A percentile compares a stretch with the other conserved stretches of the same genome.
Conservation (phyloP, 768 basidiomycete genomes). For the Lentinula edodes region DNA sequence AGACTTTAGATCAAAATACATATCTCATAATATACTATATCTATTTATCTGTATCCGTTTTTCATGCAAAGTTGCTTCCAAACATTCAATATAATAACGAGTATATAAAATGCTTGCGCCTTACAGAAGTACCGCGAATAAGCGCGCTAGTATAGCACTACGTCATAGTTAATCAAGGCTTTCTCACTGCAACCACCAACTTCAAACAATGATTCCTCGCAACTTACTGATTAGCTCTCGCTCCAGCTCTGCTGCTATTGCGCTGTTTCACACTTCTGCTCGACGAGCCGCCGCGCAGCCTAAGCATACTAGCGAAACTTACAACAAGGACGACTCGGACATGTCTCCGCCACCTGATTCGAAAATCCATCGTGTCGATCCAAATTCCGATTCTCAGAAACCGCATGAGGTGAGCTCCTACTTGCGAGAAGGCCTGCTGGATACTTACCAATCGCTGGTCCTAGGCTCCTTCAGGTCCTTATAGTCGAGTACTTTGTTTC, state of each 20-base stretch:
- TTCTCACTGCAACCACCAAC: neutral
- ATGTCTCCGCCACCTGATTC: neutral
- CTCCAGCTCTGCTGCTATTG: neutral
- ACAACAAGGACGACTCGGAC: conserved; percentile 4
- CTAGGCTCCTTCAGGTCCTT: conserved; percentile 2
- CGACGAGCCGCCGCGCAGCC: neutral
- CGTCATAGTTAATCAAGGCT: neutral
- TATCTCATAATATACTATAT: no score
- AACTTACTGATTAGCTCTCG: neutral
- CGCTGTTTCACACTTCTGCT: neutral
- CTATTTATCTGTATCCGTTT: no score
- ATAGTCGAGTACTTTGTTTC: neutral
- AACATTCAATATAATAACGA: no score
- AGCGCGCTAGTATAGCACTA: neutral
- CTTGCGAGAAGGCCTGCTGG: neutral
- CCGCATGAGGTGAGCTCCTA: neutral
- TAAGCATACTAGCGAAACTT: conserved; percentile 1
- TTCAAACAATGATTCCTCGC: conserved; percentile 1
- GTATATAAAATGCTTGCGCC: no score
- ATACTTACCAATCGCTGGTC: neutral
- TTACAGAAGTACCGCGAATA: no score
- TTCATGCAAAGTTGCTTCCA: no score
- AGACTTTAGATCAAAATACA: no score
- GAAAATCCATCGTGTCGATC: conserved; percentile 5
- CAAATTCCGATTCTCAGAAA: neutral